These are phyloP conservation scores for Elsinoe necatrix DNA, from an alignment of 2,329 filamentous ascomycete genomes.

Conservation along the genomic window DNA sequence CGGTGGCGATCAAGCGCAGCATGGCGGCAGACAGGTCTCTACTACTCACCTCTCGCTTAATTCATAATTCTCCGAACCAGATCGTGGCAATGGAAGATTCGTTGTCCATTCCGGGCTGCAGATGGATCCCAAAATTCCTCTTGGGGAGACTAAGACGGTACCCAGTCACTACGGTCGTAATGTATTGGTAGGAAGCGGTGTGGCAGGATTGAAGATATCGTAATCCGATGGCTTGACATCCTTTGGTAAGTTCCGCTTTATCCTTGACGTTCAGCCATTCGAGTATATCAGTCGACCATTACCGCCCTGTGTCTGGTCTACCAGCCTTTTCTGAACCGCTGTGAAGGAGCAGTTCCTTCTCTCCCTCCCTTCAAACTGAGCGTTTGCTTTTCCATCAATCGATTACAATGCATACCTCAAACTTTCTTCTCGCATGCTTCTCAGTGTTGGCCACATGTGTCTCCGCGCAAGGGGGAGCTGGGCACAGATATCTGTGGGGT, in stretches of 20 bases:
- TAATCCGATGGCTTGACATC: constrained; percentile 5
- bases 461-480: constrained; percentile 14
- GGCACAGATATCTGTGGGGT: constrained; percentile 17
- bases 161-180: neutral
- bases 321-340: neutral
- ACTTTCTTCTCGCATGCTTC: constrained; percentile 9
- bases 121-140: constrained; percentile 3
- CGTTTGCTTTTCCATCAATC: constrained; percentile 1
- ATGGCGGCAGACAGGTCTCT: neutral
- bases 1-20: neutral
- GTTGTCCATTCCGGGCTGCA: neutral
- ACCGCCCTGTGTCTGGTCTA: neutral
- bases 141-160: neutral
- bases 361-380: neutral
- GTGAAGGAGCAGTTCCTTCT: neutral
- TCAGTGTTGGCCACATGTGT: constrained; percentile 17
- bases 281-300: neutral
- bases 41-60: neutral
- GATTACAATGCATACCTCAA: constrained; percentile 17
- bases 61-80: constrained; percentile 5
- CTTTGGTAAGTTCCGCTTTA: constrained; percentile 7
- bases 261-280: neutral
- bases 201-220: neutral
- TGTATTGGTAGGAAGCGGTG: neutral
- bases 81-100: neutral